Conservation (phyloP, 192 early-diverging fungal genomes). For the Piromyces sp. region DNA sequence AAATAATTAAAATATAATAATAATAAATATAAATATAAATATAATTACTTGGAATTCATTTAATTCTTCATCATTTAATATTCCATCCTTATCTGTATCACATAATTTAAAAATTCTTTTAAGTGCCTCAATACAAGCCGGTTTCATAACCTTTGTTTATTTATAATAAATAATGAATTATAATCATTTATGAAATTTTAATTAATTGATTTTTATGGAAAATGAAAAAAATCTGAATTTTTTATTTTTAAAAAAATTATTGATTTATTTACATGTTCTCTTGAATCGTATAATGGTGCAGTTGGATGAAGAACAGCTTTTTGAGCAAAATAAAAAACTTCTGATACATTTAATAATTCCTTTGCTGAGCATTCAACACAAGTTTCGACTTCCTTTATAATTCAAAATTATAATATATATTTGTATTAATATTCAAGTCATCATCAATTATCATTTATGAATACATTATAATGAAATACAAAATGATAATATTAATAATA, state of each 20-base stretch:
- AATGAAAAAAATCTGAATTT: no score
- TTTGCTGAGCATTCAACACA: slow-evolving; percentile 98
- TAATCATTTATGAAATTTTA: no score
- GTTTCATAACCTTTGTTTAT: slow-evolving; percentile 46
- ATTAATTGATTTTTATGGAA: no score
- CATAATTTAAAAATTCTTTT: slow-evolving; percentile 88
- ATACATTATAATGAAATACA: no score
- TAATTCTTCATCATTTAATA: slow-evolving; percentile 81
- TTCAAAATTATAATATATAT: no score
- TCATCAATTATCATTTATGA: background rate
- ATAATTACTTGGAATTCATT: slow-evolving; percentile 78
- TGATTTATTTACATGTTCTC: slow-evolving; percentile 56
- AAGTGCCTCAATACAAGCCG: slow-evolving; percentile 76
- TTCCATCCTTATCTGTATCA: slow-evolving; percentile 82
- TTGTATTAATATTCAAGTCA: no score
- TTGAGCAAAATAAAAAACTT: slow-evolving; percentile 99
- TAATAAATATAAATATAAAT: background rate
- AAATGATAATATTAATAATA: no score
- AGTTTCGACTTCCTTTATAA: slow-evolving; percentile 79
- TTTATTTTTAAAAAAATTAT: no score
- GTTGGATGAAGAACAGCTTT: slow-evolving; percentile 97
- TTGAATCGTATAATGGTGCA: slow-evolving; percentile 85
- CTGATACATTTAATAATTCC: slow-evolving; percentile 80
- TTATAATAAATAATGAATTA: background rate
- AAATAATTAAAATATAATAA: no score